Evolutionary conservation across 1,139 yeast genomes (phyloP).

Genomic region (Sporopachydermia cereana): DNA sequence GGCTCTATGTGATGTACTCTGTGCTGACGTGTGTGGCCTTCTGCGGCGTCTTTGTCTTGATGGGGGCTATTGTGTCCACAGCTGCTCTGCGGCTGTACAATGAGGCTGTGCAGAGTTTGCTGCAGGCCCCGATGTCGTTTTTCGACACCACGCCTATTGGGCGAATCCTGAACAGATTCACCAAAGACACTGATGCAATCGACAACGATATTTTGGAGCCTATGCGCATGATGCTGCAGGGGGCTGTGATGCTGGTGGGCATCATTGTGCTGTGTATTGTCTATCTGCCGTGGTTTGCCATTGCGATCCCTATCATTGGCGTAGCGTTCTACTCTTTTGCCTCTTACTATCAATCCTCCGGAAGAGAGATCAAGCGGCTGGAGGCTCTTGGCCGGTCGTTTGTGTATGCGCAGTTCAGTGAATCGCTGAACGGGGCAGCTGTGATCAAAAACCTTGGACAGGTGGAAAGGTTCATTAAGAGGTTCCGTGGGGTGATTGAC

Average conservation of each 20-base stretch:
- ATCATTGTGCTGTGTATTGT: slow-evolving; percentile 55
- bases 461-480: slow-evolving; percentile 34
- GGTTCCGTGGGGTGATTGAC: slow-evolving; percentile 41
- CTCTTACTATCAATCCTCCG: slow-evolving; percentile 60
- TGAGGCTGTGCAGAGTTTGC: slow-evolving; percentile 47
- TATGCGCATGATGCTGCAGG: slow-evolving; percentile 27
- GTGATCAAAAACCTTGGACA: slow-evolving; percentile 55
- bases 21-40: slow-evolving; percentile 23
- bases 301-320: slow-evolving; percentile 49
- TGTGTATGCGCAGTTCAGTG: slow-evolving; percentile 70
- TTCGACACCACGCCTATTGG: slow-evolving; percentile 65
- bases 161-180: slow-evolving; percentile 57
- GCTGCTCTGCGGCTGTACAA: slow-evolving; percentile 26
- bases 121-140: slow-evolving; percentile 65
- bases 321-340: slow-evolving; percentile 38
- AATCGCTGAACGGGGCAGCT: slow-evolving; percentile 56
- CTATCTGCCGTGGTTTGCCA: slow-evolving; percentile 68
- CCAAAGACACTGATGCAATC: slow-evolving; percentile 74
- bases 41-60: slow-evolving; percentile 31
- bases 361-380: slow-evolving; percentile 72
- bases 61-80: slow-evolving; percentile 39
- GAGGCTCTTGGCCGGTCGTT: slow-evolving; percentile 69
- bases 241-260: slow-evolving; percentile 35
- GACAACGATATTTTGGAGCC: slow-evolving; percentile 47
- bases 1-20: slow-evolving; percentile 36